A percentile compares a stretch with the other conserved stretches of the same genome.
These are phyloP conservation scores for Salvia rosmarinus DNA, from an alignment of 257 asterid genomes.

Conservation along the genomic window DNA sequence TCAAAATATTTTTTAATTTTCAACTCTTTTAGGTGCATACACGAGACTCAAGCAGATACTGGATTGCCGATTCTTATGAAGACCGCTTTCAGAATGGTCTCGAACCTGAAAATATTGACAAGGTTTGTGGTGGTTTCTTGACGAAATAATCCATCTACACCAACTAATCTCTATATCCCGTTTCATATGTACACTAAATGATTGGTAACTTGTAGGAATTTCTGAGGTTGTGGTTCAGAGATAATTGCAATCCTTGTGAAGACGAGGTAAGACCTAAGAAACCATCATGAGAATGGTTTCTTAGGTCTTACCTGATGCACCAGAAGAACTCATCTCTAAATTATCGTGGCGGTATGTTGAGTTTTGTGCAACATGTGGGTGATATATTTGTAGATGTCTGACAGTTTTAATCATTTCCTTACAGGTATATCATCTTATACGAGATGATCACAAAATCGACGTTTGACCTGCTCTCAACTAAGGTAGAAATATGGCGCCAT, in stretches of 20 bases:
- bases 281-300: slow-evolving; percentile 16
- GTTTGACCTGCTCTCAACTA: slow-evolving; percentile 56
- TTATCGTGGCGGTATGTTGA: slow-evolving; percentile 82
- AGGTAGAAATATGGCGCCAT: slow-evolving; percentile 45
- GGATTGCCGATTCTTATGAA: slow-evolving; percentile 76
- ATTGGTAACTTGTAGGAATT: slow-evolving; percentile 66
- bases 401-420: slow-evolving; percentile 22
- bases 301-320: slow-evolving; percentile 93
- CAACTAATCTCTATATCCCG: background rate
- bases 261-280: too few species aligned
- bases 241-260: slow-evolving; percentile 85
- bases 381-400: background rate
- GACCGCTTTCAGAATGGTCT: slow-evolving; percentile 70
- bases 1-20: background rate
- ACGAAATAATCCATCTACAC: background rate
- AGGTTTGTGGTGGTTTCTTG: slow-evolving; percentile 52
- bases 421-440: slow-evolving; percentile 79
- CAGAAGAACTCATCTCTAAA: slow-evolving; percentile 83
- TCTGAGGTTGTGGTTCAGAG: slow-evolving; percentile 94
- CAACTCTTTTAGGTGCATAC: slow-evolving; percentile 72
- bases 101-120: slow-evolving; percentile 96
- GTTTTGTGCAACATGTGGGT: background rate
- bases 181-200: slow-evolving; percentile 1
- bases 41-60: slow-evolving; percentile 96
- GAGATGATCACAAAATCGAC: slow-evolving; percentile 82